Evolutionary conservation across 768 basidiomycete species (phyloP).

Genomic region (Saitozyma sp.): DNA sequence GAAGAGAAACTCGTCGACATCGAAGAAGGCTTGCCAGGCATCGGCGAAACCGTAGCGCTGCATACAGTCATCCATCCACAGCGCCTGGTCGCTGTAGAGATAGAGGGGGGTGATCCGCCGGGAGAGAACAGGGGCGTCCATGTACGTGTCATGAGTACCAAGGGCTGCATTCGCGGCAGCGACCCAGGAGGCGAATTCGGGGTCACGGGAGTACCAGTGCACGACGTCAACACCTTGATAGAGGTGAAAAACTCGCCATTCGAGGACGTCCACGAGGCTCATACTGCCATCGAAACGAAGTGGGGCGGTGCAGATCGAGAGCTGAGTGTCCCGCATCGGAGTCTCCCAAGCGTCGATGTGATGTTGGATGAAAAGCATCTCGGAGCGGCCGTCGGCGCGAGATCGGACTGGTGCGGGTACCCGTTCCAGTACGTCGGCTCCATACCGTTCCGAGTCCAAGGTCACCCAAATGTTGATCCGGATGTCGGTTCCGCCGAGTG

Average conservation of each 20-base stretch:
- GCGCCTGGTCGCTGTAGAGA: neutral
- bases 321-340: neutral
- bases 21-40: slow-evolving; percentile 13
- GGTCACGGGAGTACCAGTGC: slow-evolving; percentile 13
- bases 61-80: slow-evolving; percentile 10
- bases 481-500: neutral
- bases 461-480: neutral
- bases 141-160: slow-evolving; percentile 7
- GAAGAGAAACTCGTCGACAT: slow-evolving; percentile 11
- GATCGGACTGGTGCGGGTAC: too few relatives aligned
- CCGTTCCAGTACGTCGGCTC: too few relatives aligned
- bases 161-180: slow-evolving; percentile 2
- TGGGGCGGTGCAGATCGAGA: slow-evolving; percentile 7
- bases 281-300: neutral
- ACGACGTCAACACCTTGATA: slow-evolving; percentile 13
- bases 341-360: neutral
- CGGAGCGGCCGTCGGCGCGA: neutral
- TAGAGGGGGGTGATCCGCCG: slow-evolving; percentile 4
- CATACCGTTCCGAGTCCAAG: too few relatives aligned
- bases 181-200: slow-evolving; percentile 5
- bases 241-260: slow-evolving; percentile 16
- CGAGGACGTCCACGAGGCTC: slow-evolving; percentile 1
- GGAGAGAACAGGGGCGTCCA: slow-evolving; percentile 1
- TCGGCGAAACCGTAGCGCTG: slow-evolving; percentile 12
- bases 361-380: neutral